Evolutionary conservation across 495 filamentous ascomycete genomes (phyloP).

Genomic region (Lepidopterella palustris): DNA sequence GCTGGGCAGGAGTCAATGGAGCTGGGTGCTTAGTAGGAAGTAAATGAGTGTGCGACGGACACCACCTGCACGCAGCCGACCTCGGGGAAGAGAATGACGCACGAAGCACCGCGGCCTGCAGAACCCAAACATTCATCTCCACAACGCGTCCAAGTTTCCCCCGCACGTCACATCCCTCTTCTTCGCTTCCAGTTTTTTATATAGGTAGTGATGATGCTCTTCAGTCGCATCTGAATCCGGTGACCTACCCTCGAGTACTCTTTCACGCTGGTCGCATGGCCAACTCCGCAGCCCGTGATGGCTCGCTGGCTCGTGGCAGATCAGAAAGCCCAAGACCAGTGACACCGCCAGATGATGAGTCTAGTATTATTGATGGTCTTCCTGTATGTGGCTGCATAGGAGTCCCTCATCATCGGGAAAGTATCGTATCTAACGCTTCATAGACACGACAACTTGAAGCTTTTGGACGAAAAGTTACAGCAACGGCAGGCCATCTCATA

Average conservation of each 20-base stretch:
- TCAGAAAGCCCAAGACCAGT: conserved; percentile 25
- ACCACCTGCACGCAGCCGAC: background rate
- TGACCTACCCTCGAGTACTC: background rate
- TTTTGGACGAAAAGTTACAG: conserved; percentile 90
- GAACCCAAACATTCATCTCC: conserved; percentile 16
- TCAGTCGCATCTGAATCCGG: background rate
- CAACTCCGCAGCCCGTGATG: conserved; percentile 15
- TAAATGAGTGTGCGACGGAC: no score
- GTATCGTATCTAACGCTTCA: background rate
- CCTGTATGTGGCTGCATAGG: conserved; percentile 6
- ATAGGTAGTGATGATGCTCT: background rate
- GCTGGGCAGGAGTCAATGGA: background rate
- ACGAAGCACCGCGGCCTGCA: background rate
- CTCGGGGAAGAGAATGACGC: conserved; percentile 2
- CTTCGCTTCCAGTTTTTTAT: background rate
- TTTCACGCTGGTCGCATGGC: conserved; percentile 16
- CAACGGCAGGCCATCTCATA: conserved; percentile 85
- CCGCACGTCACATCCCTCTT: background rate
- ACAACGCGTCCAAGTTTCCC: conserved; percentile 8
- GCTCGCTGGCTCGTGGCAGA: conserved; percentile 24
- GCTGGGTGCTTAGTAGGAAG: no score
- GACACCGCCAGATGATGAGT: conserved; percentile 17
- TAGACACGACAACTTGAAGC: conserved; percentile 86
- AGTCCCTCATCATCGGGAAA: background rate
- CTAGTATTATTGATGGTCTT: conserved; percentile 18